Base-by-base conservation (phyloP, 106 monocot genomes). In the Phalaenopsis equestris region DNA sequence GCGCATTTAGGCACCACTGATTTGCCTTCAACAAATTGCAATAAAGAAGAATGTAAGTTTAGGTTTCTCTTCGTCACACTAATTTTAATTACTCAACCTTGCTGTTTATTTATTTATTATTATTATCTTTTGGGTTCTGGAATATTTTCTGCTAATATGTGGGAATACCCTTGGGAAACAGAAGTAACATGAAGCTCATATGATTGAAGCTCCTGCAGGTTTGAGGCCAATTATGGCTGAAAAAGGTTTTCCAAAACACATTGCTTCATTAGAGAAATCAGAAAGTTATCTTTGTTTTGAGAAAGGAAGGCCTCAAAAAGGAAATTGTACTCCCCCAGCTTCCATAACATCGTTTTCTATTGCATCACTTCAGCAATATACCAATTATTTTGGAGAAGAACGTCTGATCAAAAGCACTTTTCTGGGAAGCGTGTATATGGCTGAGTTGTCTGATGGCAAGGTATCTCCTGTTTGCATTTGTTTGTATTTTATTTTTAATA, bases 21-120 rank as follows among this genome's bases (percentile, higher is more conserved):
- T 41, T 30, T 79, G 43, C 56, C 37, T 64, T 61, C 57, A 75
- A 65, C 78, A 55, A 78, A 70, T 70, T 39, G 11, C 8, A 79
- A 42, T 74, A 76, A 73, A 21, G 85, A 84, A 81, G 83, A 85
- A 83, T 41, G 24, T 37, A 37, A 47, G 18, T 38, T 55, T 21
- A n/a, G 38, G 39, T 70, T 36, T 36, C 43, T 45, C 57, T 57
- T 16, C 14, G 15, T 39, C 39, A 41, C 4, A 38, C 36, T 70
- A 5, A 16, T 70, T 37, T 15, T 38, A 38, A 14, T 61, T 38
- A 70, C 70, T 70, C 36, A 70, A 39, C 19, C 45, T 43, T 73
- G 73, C 18, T 41, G n/a, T 14, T 70, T 70, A 38, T 11, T 52
- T 43, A 6, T 2, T 12, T 45, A 45, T 2, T 41, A 38, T 37